Conservation (phyloP, 495 filamentous ascomycete species). For the Ascodesmis nigricans region DNA sequence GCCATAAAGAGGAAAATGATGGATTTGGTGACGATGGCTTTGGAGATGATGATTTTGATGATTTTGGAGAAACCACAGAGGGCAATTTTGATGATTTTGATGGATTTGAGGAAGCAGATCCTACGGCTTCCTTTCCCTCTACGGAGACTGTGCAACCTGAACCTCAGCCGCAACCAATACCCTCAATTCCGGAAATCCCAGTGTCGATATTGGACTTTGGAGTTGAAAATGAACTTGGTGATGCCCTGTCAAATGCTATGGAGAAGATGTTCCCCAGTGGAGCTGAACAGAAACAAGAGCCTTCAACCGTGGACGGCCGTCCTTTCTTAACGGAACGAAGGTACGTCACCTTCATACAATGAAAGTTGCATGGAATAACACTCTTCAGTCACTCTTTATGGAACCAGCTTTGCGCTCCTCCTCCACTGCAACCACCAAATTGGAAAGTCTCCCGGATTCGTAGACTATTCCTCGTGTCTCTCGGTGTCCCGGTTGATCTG, state of each 20-base stretch:
- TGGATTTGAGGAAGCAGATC: conserved; percentile 54
- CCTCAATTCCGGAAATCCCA: conserved; percentile 10
- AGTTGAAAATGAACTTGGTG: conserved; percentile 39
- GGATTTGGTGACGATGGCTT: conserved; percentile 37
- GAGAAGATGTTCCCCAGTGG: conserved; percentile 34
- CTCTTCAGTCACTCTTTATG: conserved; percentile 77
- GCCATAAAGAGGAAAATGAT: conserved; percentile 22
- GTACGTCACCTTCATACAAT: conserved; percentile 25
- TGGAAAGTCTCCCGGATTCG: conserved; percentile 96
- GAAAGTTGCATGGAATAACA: too few species aligned
- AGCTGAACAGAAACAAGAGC: conserved; percentile 29
- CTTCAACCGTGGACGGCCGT: conserved; percentile 30
- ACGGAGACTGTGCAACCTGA: conserved; percentile 25
- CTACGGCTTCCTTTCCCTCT: conserved; percentile 7
- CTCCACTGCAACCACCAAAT: conserved; percentile 84
- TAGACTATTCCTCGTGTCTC: conserved; percentile 81
- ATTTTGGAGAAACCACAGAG: conserved; percentile 38
- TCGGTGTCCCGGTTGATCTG: conserved; percentile 87
- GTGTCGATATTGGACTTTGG: conserved; percentile 29
- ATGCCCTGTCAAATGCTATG: conserved; percentile 31
- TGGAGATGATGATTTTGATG: conserved; percentile 43
- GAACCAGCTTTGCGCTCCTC: conserved; percentile 88
- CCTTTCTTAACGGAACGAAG: conserved; percentile 43
- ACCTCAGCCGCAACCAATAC: conserved; percentile 25
- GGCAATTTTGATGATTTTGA: conserved; percentile 77